These are phyloP conservation scores for Leccinum longicurvipes DNA, from an alignment of 768 basidiomycete species.

Conservation along the genomic window DNA sequence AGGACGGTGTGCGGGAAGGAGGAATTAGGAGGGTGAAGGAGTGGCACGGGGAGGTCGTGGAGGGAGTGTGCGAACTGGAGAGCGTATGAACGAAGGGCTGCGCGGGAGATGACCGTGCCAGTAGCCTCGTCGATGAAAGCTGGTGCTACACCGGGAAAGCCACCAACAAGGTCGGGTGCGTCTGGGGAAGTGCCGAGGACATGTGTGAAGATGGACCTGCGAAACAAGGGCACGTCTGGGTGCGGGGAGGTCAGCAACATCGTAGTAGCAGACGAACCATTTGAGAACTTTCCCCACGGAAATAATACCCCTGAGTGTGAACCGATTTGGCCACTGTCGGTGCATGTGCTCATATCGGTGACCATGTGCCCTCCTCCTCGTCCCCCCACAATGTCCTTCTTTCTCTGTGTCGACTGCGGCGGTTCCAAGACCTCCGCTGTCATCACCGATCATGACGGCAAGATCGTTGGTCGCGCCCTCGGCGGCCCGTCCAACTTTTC, in stretches of 20 bases:
- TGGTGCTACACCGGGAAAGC: constrained; percentile 40
- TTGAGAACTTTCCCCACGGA: no score
- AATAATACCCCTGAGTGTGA: no score
- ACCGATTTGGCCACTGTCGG: no score
- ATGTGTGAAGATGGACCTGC: constrained; percentile 33
- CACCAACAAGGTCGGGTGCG: constrained; percentile 34
- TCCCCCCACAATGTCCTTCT: constrained; percentile 47
- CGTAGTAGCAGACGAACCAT: no score
- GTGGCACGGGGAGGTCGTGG: constrained; percentile 41
- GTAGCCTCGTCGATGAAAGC: constrained; percentile 69
- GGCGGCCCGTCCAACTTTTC: constrained; percentile 86
- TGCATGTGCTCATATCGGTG: background rate
- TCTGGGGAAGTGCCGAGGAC: constrained; percentile 19
- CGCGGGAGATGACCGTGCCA: constrained; percentile 54
- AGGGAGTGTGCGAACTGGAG: constrained; percentile 61
- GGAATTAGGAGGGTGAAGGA: constrained; percentile 45
- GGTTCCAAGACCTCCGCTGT: constrained; percentile 85
- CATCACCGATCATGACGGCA: constrained; percentile 55
- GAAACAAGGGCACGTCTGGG: constrained; percentile 17
- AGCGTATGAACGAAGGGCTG: constrained; percentile 47
- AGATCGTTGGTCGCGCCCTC: constrained; percentile 60
- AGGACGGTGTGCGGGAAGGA: constrained; percentile 44
- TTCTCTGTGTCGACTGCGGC: constrained; percentile 84
- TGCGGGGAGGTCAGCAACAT: constrained; percentile 19
- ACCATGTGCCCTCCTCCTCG: background rate